Conservation (phyloP, 208 protist genomes). For the Trypanosoma cruzi region DNA sequence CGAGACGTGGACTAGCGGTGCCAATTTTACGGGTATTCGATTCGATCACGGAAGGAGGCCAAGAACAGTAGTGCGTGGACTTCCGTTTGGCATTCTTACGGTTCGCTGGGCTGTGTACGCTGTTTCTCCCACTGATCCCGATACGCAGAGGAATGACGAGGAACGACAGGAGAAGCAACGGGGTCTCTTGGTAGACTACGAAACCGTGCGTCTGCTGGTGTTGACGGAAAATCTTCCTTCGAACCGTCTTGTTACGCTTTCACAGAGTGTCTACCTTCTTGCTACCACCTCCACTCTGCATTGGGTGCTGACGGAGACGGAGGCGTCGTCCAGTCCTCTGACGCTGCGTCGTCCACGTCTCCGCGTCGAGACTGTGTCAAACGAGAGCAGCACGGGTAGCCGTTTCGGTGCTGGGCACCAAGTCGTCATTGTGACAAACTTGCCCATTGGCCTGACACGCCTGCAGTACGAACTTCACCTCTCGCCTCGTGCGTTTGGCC, state of each 20-base stretch:
- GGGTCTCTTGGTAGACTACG: constrained; percentile 75
- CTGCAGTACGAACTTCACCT: constrained; percentile 75
- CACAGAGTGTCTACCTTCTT: constrained; percentile 52
- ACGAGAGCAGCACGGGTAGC: not conserved
- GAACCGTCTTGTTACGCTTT: constrained; percentile 72
- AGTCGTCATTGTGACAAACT: constrained; percentile 42
- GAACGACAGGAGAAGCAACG: not conserved
- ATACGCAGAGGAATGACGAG: not conserved
- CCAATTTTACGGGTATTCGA: constrained; percentile 63
- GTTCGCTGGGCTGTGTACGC: constrained; percentile 84
- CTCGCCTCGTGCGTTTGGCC: constrained; percentile 71
- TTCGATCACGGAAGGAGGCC: constrained; percentile 52
- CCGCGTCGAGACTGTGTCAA: constrained; percentile 23
- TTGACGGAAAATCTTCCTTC: constrained; percentile 78
- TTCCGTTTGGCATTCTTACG: constrained; percentile 88
- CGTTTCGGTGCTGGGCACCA: constrained; percentile 28
- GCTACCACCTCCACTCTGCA: constrained; percentile 66
- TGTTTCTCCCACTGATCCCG: constrained; percentile 9
- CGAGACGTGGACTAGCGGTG: constrained; percentile 49
- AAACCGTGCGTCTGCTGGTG: constrained; percentile 69
- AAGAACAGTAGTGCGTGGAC: constrained; percentile 60
- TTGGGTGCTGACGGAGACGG: constrained; percentile 52
- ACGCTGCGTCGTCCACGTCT: constrained; percentile 10
- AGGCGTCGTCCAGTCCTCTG: constrained; percentile 3
- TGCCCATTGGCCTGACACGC: constrained; percentile 62